These are phyloP conservation scores for Metschnikowia matae DNA, from an alignment of 805 yeast genomes.

Conservation along the genomic window DNA sequence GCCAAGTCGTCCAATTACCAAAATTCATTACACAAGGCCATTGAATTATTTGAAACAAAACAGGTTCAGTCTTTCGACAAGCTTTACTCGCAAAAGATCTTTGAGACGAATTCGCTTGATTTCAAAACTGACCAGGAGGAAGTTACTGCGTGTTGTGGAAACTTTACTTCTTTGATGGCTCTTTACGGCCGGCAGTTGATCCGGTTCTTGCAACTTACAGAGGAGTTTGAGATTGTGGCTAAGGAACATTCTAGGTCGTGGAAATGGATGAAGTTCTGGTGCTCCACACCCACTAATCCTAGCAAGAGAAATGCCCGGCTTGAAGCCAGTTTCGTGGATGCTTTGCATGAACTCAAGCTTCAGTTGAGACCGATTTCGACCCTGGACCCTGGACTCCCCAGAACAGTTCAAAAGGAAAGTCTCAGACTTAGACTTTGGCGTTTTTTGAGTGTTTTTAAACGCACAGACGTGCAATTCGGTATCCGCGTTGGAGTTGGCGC, in stretches of 20 bases:
- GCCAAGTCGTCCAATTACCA: constrained; percentile 43
- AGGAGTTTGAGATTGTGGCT: constrained; percentile 33
- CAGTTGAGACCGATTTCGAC: constrained; percentile 9
- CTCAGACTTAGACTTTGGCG: constrained; percentile 41
- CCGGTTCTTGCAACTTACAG: constrained; percentile 43
- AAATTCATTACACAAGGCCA: constrained; percentile 47
- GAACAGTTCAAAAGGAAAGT: constrained; percentile 2
- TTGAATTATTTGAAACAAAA: constrained; percentile 51
- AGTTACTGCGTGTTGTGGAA: constrained; percentile 80
- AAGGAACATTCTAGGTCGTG: constrained; percentile 32
- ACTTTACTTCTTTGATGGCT: constrained; percentile 62
- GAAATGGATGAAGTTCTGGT: constrained; percentile 56
- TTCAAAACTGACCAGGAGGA: constrained; percentile 66
- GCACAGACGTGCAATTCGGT: constrained; percentile 74
- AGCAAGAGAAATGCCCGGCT: constrained; percentile 4
- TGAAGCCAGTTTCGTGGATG: constrained; percentile 18
- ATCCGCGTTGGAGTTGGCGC: constrained; percentile 78
- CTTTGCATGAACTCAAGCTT: constrained; percentile 16
- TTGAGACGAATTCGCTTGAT: constrained; percentile 33
- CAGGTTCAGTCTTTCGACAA: constrained; percentile 54
- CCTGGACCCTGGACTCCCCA: background rate
- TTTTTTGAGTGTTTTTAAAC: constrained; percentile 46
- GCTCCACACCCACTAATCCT: constrained; percentile 11
- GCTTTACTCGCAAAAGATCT: constrained; percentile 54
- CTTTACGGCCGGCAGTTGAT: constrained; percentile 58